Evolutionary conservation across 1,284 basidiomycete genomes (phyloP), one percentile per base, ranked within the genome.

Genomic region (Cronartium quercuum): DNA sequence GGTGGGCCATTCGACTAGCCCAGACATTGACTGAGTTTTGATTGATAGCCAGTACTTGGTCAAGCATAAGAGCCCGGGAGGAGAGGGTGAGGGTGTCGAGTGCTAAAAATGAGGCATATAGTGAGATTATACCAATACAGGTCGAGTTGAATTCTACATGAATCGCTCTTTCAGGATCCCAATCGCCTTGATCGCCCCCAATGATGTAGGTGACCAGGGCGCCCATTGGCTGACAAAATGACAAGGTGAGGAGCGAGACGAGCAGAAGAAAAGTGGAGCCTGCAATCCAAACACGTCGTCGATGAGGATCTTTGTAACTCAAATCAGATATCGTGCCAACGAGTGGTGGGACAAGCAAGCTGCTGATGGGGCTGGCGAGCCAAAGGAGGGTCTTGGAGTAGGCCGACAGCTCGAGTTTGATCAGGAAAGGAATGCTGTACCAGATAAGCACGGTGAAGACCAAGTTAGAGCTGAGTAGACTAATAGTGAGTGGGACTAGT

Each of bases 211-310:
- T 64, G 58, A 64, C 2, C 13, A 58, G 3, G 3, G 44, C 1
- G 18, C 24, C 69, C 10, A 71, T 35, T 12, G 69, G 69, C 18
- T 57, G 62, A 40, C 41, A 71, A 37, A 71, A 65, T 13, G 69
- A 63, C 21, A 71, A 38, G 1, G 69, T 55, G 10, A 71, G 38
- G 3, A 71, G 35, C 7, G 69, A 64, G 69, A 34, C 13, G 24
- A 41, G 44, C 35, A 65, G 7, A 44, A 65, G 24, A 7, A 34
- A 35, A 18, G 61, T 57, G 21, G 61, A 37, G 12, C n/a, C 29
- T 6, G 35, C 15, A 29, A 71, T 63, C 13, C 37, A 55, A 15
- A n/a, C 21, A 12, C 42, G 44, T 10, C 62, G 1, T 7, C 69
- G 41, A 41, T 71, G 62, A 3, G 15, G 21, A 37, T 15, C 15